Percentiles rank a stretch among this genome's conserved stretches.
Evolutionary conservation across 768 basidiomycete species (phyloP).

Genomic region (Clavaria fumosa): DNA sequence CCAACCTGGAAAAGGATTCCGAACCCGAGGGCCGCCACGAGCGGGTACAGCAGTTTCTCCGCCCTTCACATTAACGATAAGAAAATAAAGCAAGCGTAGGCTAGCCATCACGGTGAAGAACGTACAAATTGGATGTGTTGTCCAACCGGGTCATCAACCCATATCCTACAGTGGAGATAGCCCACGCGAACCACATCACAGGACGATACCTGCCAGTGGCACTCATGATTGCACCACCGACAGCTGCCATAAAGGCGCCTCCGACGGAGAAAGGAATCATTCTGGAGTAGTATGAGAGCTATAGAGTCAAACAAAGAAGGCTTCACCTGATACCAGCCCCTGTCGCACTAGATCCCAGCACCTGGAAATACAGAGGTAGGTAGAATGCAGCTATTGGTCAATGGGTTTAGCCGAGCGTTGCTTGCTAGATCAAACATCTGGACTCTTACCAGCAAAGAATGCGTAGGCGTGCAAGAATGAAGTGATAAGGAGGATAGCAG

Average conservation of each 20-base stretch:
- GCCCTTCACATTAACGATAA: slow-evolving; percentile 29
- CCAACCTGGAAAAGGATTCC: slow-evolving; percentile 49
- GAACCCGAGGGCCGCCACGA: slow-evolving; percentile 50
- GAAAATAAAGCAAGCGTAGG: slow-evolving; percentile 5
- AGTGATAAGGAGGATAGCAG: slow-evolving; percentile 38
- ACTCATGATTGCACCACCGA: slow-evolving; percentile 42
- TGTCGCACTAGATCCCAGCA: slow-evolving; percentile 62
- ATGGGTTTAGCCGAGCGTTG: not conserved
- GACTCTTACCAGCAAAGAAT: slow-evolving; percentile 37
- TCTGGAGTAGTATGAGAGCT: slow-evolving; percentile 19
- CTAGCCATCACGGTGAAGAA: slow-evolving; percentile 6
- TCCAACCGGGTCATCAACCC: slow-evolving; percentile 63
- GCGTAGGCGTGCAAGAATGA: slow-evolving; percentile 47
- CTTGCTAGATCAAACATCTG: not conserved
- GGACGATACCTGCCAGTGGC: slow-evolving; percentile 42
- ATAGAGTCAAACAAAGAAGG: not conserved
- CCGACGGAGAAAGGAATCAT: slow-evolving; percentile 67
- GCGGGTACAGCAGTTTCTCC: slow-evolving; percentile 43
- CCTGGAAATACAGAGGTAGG: slow-evolving; percentile 66
- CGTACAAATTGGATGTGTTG: slow-evolving; percentile 36
- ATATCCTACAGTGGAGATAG: slow-evolving; percentile 42
- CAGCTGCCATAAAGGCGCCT: slow-evolving; percentile 33
- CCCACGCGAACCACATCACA: slow-evolving; percentile 48
- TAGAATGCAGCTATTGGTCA: slow-evolving; percentile 36
- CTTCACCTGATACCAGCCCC: slow-evolving; percentile 47